Evolutionary conservation across 495 filamentous ascomycete species (phyloP), one percentile per base, ranked within the genome.

Genomic region (Acidomyces sp.): DNA sequence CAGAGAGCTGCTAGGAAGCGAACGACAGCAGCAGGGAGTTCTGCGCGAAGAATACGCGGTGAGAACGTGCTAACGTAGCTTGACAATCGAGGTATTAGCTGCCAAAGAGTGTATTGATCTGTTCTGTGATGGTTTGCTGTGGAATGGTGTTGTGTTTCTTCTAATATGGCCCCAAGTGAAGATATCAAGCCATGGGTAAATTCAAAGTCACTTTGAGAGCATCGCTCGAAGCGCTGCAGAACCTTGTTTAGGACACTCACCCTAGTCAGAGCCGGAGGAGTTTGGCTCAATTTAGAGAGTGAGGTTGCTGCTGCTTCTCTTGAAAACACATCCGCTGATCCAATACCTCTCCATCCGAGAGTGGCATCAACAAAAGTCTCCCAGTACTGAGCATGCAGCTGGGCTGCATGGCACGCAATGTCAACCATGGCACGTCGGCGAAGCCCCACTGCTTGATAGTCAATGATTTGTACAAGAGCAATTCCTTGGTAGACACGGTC

Each of bases 401-500:
- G 63, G 2, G 77, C 78, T 0, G 76, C 80, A 28, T 71, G 66
- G 22, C 75, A 54, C 2, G 80, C 77, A 31, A 96, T 81, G 34
- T 84, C 71, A 26, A 71, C 66, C 51, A 94, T 77, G 3, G 87
- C 88, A 34, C 81, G 70, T 15, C 80, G 77, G n/a, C 86, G 73
- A 7, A 85, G 71, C 2, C 87, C 85, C 24, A 99, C 85, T 13
- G 85, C 77, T 54, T 93, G 84, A 52, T 93, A 96, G 52, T 96
- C 90, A 0, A 96, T 82, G 5, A 74, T 74, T 53, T 94, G 88
- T 1, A 95, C 83, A 0, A 94, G 63, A 17, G 69, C 57, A 41
- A 99, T 94, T 0, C 90, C 92, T 46, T 85, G 66, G 5, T 67
- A 61, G 24, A 96, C 74, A 0, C 69, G 83, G 43, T 93, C 77